Evolutionary conservation across 2,329 filamentous ascomycete species (phyloP).

Genomic region (Madurella fahalii): DNA sequence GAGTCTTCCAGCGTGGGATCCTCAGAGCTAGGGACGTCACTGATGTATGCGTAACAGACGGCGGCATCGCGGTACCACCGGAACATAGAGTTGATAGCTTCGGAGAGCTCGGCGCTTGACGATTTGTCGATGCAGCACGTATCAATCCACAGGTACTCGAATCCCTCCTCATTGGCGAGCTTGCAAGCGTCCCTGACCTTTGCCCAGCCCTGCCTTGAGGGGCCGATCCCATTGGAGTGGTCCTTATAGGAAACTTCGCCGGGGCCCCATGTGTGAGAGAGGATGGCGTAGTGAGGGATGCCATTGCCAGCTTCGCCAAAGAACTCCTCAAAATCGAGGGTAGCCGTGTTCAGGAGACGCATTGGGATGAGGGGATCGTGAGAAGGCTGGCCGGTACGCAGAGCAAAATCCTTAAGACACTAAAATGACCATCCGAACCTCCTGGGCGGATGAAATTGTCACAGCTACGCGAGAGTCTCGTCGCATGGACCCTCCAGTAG

Average conservation of each 20-base stretch:
- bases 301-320: neutral
- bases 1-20: neutral
- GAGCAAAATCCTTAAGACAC: too few species aligned
- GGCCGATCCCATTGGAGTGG: neutral
- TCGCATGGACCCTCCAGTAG: too few species aligned
- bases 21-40: neutral
- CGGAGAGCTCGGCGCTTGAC: conserved; percentile 20
- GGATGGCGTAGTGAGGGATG: conserved; percentile 7
- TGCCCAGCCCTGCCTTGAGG: neutral
- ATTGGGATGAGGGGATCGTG: too few species aligned
- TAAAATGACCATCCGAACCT: too few species aligned
- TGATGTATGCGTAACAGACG: conserved; percentile 19
- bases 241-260: conserved; percentile 3
- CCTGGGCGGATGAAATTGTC: too few species aligned
- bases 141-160: conserved; percentile 21
- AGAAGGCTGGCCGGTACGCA: too few species aligned
- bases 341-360: conserved; percentile 10
- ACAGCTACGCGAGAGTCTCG: too few species aligned
- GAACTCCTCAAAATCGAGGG: conserved; percentile 2
- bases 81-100: conserved; percentile 18
- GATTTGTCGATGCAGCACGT: conserved; percentile 24
- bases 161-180: conserved; percentile 2
- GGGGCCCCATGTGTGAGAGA: conserved; percentile 1
- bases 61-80: conserved; percentile 19
- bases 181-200: neutral